Evolutionary conservation across 768 basidiomycete species (phyloP).

Genomic region (Lepiota venenata): DNA sequence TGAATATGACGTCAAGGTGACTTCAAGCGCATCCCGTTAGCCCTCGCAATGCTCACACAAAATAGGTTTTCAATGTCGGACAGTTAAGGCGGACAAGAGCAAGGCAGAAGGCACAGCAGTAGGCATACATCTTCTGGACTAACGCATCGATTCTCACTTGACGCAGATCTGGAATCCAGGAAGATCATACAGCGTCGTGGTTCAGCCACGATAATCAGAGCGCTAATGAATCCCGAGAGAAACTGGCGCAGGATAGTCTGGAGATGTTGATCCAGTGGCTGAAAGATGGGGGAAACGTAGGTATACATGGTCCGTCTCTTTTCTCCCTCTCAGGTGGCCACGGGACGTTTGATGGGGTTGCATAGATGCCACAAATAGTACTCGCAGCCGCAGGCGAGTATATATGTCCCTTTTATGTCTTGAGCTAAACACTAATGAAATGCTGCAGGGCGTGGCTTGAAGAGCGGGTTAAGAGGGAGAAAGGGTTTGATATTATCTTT

Average conservation of each 20-base stretch:
- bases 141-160: not conserved
- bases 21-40: not conserved
- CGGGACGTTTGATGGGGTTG: not conserved
- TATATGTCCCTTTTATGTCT: not conserved
- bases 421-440: not conserved
- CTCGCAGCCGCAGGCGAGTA: slow-evolving; percentile 62
- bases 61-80: slow-evolving; percentile 95
- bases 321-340: too few relatives aligned
- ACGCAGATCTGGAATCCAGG: slow-evolving; percentile 73
- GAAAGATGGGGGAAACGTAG: slow-evolving; percentile 94
- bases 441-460: slow-evolving; percentile 72
- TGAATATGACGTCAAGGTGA: slow-evolving; percentile 94
- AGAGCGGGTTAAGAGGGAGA: slow-evolving; percentile 81
- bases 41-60: not conserved
- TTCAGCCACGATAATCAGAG: slow-evolving; percentile 85
- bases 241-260: slow-evolving; percentile 85
- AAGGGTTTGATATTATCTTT: slow-evolving; percentile 85
- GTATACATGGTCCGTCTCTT: slow-evolving; percentile 77
- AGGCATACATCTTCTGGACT: slow-evolving; percentile 16
- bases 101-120: slow-evolving; percentile 74
- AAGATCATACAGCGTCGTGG: slow-evolving; percentile 88
- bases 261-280: slow-evolving; percentile 96
- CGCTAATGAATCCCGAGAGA: slow-evolving; percentile 74
- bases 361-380: slow-evolving; percentile 95
- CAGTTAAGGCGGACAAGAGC: slow-evolving; percentile 89